These are phyloP conservation scores for Mortierella sp. DNA, from an alignment of 371 early-diverging fungal genomes.

Conservation along the genomic window DNA sequence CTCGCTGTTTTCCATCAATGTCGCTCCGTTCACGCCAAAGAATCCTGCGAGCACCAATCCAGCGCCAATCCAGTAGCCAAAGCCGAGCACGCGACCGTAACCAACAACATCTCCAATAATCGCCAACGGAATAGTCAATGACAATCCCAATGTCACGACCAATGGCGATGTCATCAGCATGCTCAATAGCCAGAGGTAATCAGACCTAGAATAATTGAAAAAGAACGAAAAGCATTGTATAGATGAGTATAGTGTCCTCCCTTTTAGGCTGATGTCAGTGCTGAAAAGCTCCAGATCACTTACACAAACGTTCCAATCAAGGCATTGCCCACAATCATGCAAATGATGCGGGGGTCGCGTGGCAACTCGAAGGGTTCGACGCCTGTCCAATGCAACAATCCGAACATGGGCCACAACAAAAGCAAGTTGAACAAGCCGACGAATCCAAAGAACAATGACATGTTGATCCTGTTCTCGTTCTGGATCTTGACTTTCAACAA, in stretches of 20 bases:
- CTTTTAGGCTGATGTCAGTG: too few species aligned
- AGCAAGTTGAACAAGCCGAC: constrained; percentile 82
- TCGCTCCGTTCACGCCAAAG: constrained; percentile 67
- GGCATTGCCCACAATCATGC: constrained; percentile 76
- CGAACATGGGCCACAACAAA: constrained; percentile 77
- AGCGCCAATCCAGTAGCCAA: constrained; percentile 76
- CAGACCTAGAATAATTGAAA: constrained; percentile 59
- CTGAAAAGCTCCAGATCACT: too few species aligned
- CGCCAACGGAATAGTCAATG: constrained; percentile 83
- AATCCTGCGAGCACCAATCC: constrained; percentile 75
- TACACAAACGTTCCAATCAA: constrained; percentile 81
- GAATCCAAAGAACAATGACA: constrained; percentile 84
- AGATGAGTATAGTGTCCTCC: neutral
- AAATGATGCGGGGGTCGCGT: constrained; percentile 60
- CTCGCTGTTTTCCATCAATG: constrained; percentile 56
- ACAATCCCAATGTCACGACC: constrained; percentile 80
- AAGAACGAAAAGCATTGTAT: constrained; percentile 6
- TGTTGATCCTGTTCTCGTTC: constrained; percentile 77
- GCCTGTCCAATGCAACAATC: constrained; percentile 70
- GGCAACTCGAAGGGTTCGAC: constrained; percentile 80
- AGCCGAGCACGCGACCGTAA: constrained; percentile 64
- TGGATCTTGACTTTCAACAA: constrained; percentile 75
- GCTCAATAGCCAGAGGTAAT: constrained; percentile 82
- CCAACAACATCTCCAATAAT: constrained; percentile 78
- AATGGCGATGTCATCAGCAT: constrained; percentile 86